Percentiles rank a stretch among this genome's conserved stretches.
These are phyloP conservation scores for Blastocystis sp. DNA, from an alignment of 352 stramenopile species.

Conservation along the genomic window DNA sequence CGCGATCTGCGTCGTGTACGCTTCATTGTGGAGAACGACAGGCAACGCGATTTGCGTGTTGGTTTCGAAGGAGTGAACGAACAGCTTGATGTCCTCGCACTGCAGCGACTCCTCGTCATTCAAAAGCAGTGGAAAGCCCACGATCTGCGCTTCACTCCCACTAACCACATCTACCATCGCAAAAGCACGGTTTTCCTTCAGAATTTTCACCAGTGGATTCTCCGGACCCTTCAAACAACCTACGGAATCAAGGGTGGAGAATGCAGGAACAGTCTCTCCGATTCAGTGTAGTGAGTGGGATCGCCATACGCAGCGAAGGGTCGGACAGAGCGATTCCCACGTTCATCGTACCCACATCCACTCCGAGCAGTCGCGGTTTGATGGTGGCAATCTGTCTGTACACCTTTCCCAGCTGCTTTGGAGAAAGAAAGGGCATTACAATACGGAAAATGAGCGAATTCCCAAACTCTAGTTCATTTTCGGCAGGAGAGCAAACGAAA, in stretches of 20 bases:
- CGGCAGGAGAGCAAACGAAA: not conserved
- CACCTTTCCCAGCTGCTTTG: not conserved
- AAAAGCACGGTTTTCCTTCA: not conserved
- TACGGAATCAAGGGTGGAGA: not conserved
- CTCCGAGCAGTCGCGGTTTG: conserved; percentile 2
- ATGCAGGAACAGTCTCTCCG: not conserved
- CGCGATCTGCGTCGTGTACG: conserved; percentile 15
- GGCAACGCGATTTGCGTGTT: conserved; percentile 1
- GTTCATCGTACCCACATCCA: conserved; percentile 40
- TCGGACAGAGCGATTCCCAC: conserved; percentile 58
- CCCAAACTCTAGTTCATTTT: too few species aligned
- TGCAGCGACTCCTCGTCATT: conserved; percentile 40
- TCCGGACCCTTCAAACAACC: not conserved
- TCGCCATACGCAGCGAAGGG: conserved; percentile 10
- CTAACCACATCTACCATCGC: not conserved
- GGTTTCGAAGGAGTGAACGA: conserved; percentile 37
- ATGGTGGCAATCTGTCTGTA: not conserved
- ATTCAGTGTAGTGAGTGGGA: conserved; percentile 26
- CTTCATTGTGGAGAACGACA: conserved; percentile 34
- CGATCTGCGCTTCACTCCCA: conserved; percentile 5
- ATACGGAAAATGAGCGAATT: too few species aligned
- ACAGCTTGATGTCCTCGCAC: conserved; percentile 58
- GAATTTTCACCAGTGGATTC: conserved; percentile 14
- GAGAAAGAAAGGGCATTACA: conserved; percentile 13
- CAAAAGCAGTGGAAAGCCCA: conserved; percentile 17